Percentiles rank a stretch among this genome's conserved stretches.
Evolutionary conservation across 1,139 yeast genomes (phyloP).

Genomic region (Arxiozyma telluris): DNA sequence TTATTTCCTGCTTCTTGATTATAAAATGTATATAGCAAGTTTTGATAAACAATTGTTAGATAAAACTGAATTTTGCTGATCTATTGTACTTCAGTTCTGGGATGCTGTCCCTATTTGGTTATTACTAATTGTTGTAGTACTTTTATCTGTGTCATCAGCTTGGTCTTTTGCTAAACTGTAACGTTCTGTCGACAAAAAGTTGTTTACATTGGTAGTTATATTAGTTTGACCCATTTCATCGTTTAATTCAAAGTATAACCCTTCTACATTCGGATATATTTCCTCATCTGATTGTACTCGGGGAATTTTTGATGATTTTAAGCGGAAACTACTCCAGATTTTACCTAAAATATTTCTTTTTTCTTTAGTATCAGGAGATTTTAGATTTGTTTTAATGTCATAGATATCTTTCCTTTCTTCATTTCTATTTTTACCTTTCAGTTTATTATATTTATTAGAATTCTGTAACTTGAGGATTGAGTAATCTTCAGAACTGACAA

Average conservation of each 20-base stretch:
- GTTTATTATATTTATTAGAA: not conserved
- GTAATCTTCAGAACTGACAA: not conserved
- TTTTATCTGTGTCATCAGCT: not conserved
- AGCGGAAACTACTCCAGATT: not conserved
- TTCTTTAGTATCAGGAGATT: not conserved
- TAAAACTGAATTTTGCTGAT: not conserved
- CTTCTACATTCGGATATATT: not conserved
- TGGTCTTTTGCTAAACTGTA: not conserved
- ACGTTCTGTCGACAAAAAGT: not conserved
- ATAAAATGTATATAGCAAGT: not conserved
- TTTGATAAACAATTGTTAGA: too few relatives aligned
- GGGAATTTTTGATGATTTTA: not conserved
- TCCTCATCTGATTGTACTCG: not conserved
- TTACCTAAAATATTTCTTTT: not conserved
- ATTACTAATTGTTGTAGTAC: not conserved
- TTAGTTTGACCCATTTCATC: not conserved
- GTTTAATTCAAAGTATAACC: not conserved
- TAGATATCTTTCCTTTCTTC: not conserved
- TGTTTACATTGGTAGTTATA: not conserved
- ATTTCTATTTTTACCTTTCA: not conserved
- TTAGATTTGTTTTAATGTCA: too few relatives aligned
- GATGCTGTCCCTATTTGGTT: too few relatives aligned
- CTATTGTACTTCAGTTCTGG: too few relatives aligned
- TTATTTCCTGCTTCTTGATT: too few relatives aligned
- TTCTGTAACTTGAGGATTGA: not conserved